Percentiles rank a stretch among this genome's conserved stretches.
These are phyloP conservation scores for Botryotinia calthae DNA, from an alignment of 2,329 filamentous ascomycete species.

Conservation along the genomic window DNA sequence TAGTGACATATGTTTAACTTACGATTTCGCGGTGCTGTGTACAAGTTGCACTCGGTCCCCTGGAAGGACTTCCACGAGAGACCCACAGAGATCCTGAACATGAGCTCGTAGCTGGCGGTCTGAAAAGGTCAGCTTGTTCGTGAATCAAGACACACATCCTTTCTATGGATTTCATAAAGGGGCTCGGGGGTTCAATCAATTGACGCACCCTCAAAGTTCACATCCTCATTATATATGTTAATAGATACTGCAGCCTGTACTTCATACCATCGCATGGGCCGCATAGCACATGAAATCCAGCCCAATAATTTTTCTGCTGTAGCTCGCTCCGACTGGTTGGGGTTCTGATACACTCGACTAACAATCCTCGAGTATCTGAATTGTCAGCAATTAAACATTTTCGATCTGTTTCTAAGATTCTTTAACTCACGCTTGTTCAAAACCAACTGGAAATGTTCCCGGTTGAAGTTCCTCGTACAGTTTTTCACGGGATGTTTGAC, in stretches of 20 bases:
- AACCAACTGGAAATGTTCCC: conserved; percentile 20
- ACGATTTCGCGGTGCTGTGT: conserved; percentile 41
- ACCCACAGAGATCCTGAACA: conserved; percentile 40
- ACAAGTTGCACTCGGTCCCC: conserved; percentile 40
- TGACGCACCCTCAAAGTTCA: conserved; percentile 35
- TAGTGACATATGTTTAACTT: conserved; percentile 19
- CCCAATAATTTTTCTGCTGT: conserved; percentile 36
- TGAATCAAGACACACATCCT: background rate
- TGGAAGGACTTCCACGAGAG: conserved; percentile 38
- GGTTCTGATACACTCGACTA: conserved; percentile 13
- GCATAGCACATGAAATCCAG: conserved; percentile 43
- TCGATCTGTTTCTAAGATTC: background rate
- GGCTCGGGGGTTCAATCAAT: background rate
- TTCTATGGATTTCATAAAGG: background rate
- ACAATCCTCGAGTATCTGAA: conserved; percentile 21
- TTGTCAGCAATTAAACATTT: background rate
- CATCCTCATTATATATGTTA: conserved; percentile 31
- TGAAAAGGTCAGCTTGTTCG: background rate
- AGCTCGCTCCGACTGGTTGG: conserved; percentile 17
- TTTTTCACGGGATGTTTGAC: conserved; percentile 17
- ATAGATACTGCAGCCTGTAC: conserved; percentile 43
- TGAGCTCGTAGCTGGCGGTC: conserved; percentile 30
- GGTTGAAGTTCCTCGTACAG: conserved; percentile 23
- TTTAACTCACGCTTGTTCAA: conserved; percentile 27
- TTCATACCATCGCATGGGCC: conserved; percentile 43